These are phyloP conservation scores for Penicillium canariense DNA, from an alignment of 495 filamentous ascomycete genomes.

Conservation along the genomic window DNA sequence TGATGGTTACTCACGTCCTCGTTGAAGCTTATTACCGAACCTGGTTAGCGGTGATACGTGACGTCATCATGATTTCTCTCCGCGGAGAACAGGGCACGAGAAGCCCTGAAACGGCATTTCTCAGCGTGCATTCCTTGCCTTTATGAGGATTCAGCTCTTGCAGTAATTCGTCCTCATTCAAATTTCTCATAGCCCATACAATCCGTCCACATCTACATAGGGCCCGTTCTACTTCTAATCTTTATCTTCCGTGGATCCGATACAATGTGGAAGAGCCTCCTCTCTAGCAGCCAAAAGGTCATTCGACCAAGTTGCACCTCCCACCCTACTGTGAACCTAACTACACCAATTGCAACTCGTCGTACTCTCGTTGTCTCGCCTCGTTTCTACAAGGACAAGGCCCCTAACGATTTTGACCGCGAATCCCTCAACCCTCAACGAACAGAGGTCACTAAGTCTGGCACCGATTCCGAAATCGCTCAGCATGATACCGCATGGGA, in stretches of 20 bases:
- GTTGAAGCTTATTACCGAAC: conserved; percentile 18
- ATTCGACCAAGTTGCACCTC: conserved; percentile 2
- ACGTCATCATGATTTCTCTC: conserved; percentile 37
- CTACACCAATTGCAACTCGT: neutral
- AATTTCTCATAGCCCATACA: neutral
- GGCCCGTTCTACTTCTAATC: neutral
- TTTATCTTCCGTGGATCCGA: neutral
- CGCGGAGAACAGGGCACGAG: conserved; percentile 16
- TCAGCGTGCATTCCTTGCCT: neutral
- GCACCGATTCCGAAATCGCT: conserved; percentile 54
- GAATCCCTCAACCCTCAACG: conserved; percentile 51
- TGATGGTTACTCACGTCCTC: neutral
- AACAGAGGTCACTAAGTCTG: conserved; percentile 58
- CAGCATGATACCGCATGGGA: conserved; percentile 54
- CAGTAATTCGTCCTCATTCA: neutral
- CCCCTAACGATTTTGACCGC: conserved; percentile 47
- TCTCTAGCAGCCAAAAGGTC: conserved; percentile 23
- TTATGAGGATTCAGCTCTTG: neutral
- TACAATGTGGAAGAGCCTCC: conserved; percentile 29
- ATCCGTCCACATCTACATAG: neutral
- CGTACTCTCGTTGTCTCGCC: conserved; percentile 18
- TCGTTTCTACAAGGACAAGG: conserved; percentile 15
- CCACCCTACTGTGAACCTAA: neutral
- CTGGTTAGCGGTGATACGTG: conserved; percentile 24
- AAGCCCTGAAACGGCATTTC: neutral